These are phyloP conservation scores for Tirmania nivea DNA, from an alignment of 495 filamentous ascomycete species.

Conservation along the genomic window DNA sequence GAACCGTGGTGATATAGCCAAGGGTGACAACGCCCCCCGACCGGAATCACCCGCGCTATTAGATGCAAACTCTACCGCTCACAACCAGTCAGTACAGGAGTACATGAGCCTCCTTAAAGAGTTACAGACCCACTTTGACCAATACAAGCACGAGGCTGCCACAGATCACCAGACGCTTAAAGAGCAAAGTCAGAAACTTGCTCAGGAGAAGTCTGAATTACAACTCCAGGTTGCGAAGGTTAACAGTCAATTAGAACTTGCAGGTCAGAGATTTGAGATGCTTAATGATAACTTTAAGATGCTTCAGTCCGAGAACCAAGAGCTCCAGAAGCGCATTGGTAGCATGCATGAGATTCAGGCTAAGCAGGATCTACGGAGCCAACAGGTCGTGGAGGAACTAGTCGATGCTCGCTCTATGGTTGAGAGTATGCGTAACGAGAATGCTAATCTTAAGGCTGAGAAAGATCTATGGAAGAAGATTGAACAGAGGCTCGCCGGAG, in stretches of 20 bases:
- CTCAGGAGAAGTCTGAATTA: conserved; percentile 56
- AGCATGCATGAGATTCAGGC: conserved; percentile 56
- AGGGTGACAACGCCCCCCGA: conserved; percentile 30
- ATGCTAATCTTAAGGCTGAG: conserved; percentile 78
- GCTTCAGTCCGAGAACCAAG: conserved; percentile 59
- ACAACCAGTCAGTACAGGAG: conserved; percentile 16
- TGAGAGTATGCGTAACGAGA: conserved; percentile 78
- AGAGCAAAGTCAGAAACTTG: conserved; percentile 64
- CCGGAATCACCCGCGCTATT: background rate
- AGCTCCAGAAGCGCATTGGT: conserved; percentile 61
- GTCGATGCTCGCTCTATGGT: conserved; percentile 60
- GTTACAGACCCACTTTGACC: conserved; percentile 73
- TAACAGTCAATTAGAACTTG: conserved; percentile 62
- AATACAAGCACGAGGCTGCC: conserved; percentile 62
- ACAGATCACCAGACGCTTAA: conserved; percentile 60
- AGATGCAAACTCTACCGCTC: conserved; percentile 22
- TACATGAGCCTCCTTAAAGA: conserved; percentile 55
- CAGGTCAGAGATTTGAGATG: conserved; percentile 65
- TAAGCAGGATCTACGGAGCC: conserved; percentile 70
- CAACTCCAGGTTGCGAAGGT: conserved; percentile 54
- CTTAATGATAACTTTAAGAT: conserved; percentile 71
- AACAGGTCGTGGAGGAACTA: conserved; percentile 82
- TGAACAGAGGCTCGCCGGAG: conserved; percentile 63
- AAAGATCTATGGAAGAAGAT: conserved; percentile 81
- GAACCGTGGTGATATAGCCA: conserved; percentile 41